Evolutionary conservation across 768 basidiomycete species (phyloP), one percentile per base, ranked within the genome.

Genomic region (Psilocybe azurescens): DNA sequence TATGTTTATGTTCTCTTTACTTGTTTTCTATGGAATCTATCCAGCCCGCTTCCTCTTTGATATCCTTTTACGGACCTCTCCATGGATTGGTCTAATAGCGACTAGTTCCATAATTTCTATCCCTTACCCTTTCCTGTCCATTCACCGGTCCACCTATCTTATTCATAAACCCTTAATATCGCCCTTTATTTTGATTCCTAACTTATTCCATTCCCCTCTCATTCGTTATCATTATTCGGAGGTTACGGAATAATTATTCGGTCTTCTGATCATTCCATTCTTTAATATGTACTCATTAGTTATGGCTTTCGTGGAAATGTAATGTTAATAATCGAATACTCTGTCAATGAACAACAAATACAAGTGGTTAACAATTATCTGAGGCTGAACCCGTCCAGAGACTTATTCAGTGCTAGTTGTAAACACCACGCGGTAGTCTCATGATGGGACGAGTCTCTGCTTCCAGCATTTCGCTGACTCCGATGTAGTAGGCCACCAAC

Each of bases 401-500:
- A 24, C 24, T 44, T 54, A 14, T 20, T 38, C 14, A 5, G 11
- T 20, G 32, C 50, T 28, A 24, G 32, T 24, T 24, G 24, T 38
- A 48, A 13, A 73, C 59, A 10, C 81, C 81, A 29, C 78, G 66
- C 3, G 82, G 83, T 9, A 82, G 67, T 3, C 67, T 63, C 58
- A 77, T 29, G 33, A 79, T 48, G 3, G 80, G 71, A 14, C 68
- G 66, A 14, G 68, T 63, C 69, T 84, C 81, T 0, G 73, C 70
- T 1, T 66, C 66, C 44, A 83, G 65, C 62, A 84, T 62, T 46
- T 81, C 76, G 36, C 73, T 68, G 13, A 81, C 59, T 39, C 78
- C 81, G 54, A 80, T 78, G 63, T 84, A 84, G 67, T 77, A 83
- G 1, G 81, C 83, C 32, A 82, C 70, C 29, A 83, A 69, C 0